Percentiles rank a stretch among this genome's conserved stretches.
phyloP scores from a whole-genome alignment of 164 flowering plant genomes.

The Stephania japonica region DNA sequence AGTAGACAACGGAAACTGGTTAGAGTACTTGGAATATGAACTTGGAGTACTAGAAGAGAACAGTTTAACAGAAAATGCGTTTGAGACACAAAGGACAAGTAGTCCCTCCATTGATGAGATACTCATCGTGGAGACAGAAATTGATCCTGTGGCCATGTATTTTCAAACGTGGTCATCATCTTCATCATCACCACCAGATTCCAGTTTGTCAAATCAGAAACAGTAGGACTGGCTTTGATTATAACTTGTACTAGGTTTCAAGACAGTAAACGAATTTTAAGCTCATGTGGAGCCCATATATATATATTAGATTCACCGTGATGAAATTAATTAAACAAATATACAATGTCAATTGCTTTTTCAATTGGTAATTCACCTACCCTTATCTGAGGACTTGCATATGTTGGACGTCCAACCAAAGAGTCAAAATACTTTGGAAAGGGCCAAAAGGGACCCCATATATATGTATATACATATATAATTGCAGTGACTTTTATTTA shows the following conservation, averaged over 20 bases:
- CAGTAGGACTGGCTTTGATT: background rate
- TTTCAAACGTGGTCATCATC: slow-evolving; percentile 17
- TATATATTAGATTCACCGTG: background rate
- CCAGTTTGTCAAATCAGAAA: slow-evolving; percentile 1
- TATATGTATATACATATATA: too few relatives aligned
- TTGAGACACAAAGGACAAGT: background rate
- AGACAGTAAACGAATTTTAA: background rate
- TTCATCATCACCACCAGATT: slow-evolving; percentile 12
- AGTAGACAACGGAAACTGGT: slow-evolving; percentile 26
- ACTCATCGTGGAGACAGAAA: background rate
- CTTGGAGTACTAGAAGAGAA: slow-evolving; percentile 30
- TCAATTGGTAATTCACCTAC: background rate
- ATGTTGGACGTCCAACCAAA: background rate
- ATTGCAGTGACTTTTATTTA: too few relatives aligned
- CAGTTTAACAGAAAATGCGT: background rate
- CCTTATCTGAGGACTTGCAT: background rate
- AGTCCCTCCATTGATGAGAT: background rate
- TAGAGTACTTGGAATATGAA: slow-evolving; percentile 40
- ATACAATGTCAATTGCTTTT: background rate
- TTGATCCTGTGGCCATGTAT: slow-evolving; percentile 12
- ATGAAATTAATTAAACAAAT: background rate
- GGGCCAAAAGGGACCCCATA: too few relatives aligned
- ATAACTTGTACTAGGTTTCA: background rate
- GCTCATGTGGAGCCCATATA: slow-evolving; percentile 1
- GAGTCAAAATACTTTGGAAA: background rate